Conservation (phyloP, 2,329 filamentous ascomycete species). For the Hortaea sp. region DNA sequence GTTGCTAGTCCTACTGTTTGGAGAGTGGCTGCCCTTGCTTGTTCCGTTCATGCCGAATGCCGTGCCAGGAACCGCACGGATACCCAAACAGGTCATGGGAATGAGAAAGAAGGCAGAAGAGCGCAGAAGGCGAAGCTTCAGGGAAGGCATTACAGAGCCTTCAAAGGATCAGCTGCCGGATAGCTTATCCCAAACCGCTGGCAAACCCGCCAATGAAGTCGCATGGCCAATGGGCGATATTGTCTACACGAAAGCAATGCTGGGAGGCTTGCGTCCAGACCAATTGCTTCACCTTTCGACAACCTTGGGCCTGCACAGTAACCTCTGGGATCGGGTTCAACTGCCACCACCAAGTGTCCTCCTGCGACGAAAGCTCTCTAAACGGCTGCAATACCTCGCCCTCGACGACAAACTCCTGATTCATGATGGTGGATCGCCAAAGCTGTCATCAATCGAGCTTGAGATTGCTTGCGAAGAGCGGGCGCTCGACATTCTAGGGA, state of each 20-base stretch:
- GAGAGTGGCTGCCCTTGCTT: constrained; percentile 76
- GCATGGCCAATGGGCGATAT: constrained; percentile 6
- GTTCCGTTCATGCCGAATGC: constrained; percentile 61
- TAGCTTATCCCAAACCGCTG: background rate
- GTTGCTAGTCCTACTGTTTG: constrained; percentile 66
- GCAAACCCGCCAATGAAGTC: constrained; percentile 28
- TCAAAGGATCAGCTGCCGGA: constrained; percentile 41
- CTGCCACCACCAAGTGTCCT: constrained; percentile 39
- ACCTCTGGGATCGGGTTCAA: constrained; percentile 35
- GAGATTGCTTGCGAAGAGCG: constrained; percentile 28
- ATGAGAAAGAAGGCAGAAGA: constrained; percentile 45
- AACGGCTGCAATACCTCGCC: constrained; percentile 53
- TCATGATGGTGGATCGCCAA: constrained; percentile 51
- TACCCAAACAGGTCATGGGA: constrained; percentile 64
- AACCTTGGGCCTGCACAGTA: constrained; percentile 32
- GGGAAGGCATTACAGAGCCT: constrained; percentile 58
- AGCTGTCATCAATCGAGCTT: constrained; percentile 33
- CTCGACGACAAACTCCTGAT: constrained; percentile 62
- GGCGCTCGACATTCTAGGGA: constrained; percentile 23
- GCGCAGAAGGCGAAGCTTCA: constrained; percentile 42
- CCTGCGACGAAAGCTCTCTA: constrained; percentile 44
- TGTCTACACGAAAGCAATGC: background rate
- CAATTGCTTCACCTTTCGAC: constrained; percentile 33
- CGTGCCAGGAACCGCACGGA: constrained; percentile 72
- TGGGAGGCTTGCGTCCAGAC: constrained; percentile 21